phyloP scores from a whole-genome alignment of 2,329 filamentous ascomycete genomes.

The Cytospora chrysosperma region DNA sequence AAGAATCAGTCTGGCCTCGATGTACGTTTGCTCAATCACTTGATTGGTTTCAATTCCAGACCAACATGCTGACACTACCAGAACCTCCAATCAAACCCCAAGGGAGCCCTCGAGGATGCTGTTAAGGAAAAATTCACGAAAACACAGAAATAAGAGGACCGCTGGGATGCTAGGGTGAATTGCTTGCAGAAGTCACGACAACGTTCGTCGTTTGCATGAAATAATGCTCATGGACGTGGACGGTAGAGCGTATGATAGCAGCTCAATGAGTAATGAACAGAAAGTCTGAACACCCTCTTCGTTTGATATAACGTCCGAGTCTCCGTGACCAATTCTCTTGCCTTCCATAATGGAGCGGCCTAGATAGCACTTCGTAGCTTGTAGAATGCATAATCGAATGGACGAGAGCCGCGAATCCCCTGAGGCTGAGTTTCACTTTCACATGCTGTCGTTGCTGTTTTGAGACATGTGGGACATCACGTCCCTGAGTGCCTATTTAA shows the following conservation, averaged over 20 bases:
- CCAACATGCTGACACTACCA: conserved; percentile 30
- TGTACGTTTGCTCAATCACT: conserved; percentile 34
- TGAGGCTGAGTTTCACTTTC: background rate
- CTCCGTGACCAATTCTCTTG: background rate
- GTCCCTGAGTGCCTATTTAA: background rate
- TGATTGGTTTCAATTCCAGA: background rate
- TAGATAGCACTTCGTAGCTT: background rate
- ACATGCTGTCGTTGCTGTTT: background rate
- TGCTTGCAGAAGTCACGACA: background rate
- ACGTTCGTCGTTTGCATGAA: background rate
- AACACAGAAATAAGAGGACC: conserved; percentile 25
- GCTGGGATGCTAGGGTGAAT: background rate
- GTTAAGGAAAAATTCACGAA: conserved; percentile 55
- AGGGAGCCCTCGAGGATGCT: conserved; percentile 59
- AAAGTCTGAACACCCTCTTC: background rate
- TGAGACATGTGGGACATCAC: background rate
- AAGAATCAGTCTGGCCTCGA: conserved; percentile 52
- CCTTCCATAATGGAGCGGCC: background rate
- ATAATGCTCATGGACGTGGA: background rate
- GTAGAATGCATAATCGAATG: background rate
- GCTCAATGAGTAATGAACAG: background rate
- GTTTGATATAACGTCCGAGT: background rate
- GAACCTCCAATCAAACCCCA: conserved; percentile 64
- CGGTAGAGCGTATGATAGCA: background rate
- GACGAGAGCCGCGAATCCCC: background rate